Evolutionary conservation across 73 alveolate genomes (phyloP).

Genomic region (Paramecium caudatum): DNA sequence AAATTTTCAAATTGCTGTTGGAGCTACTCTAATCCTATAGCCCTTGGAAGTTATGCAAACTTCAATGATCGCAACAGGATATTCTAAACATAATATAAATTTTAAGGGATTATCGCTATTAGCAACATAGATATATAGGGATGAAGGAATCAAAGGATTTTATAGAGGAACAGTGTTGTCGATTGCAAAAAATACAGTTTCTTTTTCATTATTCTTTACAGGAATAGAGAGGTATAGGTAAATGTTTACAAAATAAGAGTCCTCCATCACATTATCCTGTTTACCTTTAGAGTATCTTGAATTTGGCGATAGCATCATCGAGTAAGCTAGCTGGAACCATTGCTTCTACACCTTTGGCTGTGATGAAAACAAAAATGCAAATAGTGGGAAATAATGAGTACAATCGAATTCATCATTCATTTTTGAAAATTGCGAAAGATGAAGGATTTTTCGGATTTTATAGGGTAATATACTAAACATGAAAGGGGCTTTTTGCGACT

Average conservation of each 20-base stretch:
- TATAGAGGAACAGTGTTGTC: conserved; percentile 50
- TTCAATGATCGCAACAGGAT: conserved; percentile 48
- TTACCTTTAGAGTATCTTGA: neutral
- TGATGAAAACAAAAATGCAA: conserved; percentile 50
- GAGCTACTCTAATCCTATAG: neutral
- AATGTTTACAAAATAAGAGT: neutral
- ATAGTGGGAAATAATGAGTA: neutral
- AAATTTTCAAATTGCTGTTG: neutral
- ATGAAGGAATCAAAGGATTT: conserved; percentile 49
- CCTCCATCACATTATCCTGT: neutral
- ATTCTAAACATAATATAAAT: conserved; percentile 32
- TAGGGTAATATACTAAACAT: neutral
- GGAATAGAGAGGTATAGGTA: conserved; percentile 33
- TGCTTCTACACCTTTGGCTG: conserved; percentile 44
- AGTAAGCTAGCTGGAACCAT: conserved; percentile 34
- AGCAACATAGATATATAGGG: neutral
- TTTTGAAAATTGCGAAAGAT: neutral
- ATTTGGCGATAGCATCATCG: conserved; percentile 11
- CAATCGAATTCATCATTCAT: neutral
- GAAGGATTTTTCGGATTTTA: conserved; percentile 37
- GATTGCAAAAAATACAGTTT: conserved; percentile 11
- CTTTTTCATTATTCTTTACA: conserved; percentile 42
- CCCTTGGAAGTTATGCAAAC: conserved; percentile 35
- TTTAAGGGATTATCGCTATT: conserved; percentile 15
- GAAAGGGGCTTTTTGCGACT: conserved; percentile 8